These are phyloP conservation scores for Penicillium pulvis DNA, from an alignment of 495 filamentous ascomycete genomes.

Conservation along the genomic window DNA sequence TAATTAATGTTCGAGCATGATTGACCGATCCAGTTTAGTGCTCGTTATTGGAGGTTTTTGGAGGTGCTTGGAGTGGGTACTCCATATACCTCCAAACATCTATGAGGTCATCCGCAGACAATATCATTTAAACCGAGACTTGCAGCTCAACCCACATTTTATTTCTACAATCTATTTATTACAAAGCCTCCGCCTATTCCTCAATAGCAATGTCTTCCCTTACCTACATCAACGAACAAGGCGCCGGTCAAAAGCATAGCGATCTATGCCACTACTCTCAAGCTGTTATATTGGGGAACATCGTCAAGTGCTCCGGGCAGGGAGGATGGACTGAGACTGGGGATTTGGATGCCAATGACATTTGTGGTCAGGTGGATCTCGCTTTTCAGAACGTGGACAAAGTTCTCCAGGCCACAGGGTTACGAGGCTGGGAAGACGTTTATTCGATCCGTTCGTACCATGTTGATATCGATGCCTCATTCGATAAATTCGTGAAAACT, in stretches of 20 bases:
- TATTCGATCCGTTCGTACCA: slow-evolving; percentile 48
- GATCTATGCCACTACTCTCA: slow-evolving; percentile 41
- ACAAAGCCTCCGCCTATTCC: too few species aligned
- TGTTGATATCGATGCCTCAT: slow-evolving; percentile 22
- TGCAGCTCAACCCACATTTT: too few species aligned
- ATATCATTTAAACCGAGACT: too few species aligned
- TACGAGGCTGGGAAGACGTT: slow-evolving; percentile 55
- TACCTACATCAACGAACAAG: slow-evolving; percentile 10
- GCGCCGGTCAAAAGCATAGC: slow-evolving; percentile 11
- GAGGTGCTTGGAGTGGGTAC: too few species aligned
- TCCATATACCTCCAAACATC: too few species aligned
- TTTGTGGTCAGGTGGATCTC: slow-evolving; percentile 40
- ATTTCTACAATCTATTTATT: too few species aligned
- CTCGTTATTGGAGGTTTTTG: too few species aligned
- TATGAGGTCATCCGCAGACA: too few species aligned
- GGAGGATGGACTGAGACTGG: slow-evolving; percentile 48
- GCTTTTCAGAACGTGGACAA: slow-evolving; percentile 54
- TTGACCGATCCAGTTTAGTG: too few species aligned
- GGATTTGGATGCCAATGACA: slow-evolving; percentile 24
- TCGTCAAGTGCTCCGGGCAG: slow-evolving; percentile 49
- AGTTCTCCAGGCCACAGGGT: slow-evolving; percentile 41
- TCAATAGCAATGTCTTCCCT: background rate
- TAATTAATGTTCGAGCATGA: too few species aligned
- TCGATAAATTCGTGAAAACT: slow-evolving; percentile 30
- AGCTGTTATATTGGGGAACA: slow-evolving; percentile 45